Conservation (phyloP, 2,329 filamentous ascomycete genomes). For the Fusarium bactridioides region DNA sequence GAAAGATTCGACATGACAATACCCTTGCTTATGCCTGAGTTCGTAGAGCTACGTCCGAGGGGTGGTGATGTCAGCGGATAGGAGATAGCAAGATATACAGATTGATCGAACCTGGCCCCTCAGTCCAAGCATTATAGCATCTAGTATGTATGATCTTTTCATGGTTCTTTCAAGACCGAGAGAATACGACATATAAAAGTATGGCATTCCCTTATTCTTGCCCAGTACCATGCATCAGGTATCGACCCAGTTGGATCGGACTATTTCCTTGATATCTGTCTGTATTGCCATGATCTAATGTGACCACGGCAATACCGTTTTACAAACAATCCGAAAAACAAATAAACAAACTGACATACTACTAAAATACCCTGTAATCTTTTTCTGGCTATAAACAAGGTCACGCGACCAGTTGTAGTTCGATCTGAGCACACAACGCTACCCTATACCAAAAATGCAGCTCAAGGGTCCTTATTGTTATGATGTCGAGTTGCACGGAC, state of each 20-base stretch:
- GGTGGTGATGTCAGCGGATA: background rate
- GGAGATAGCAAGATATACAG: background rate
- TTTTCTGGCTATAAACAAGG: background rate
- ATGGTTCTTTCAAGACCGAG: background rate
- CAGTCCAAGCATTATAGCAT: background rate
- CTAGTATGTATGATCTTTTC: background rate
- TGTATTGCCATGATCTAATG: background rate
- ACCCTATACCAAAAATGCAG: background rate
- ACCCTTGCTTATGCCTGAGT: constrained; percentile 67
- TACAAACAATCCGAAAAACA: background rate
- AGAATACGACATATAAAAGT: background rate
- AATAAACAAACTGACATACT: too few species aligned
- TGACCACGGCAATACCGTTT: background rate
- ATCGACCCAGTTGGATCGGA: background rate
- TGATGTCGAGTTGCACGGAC: constrained; percentile 12
- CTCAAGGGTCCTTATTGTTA: background rate
- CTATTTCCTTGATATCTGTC: background rate
- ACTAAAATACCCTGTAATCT: background rate
- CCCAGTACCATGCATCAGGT: background rate
- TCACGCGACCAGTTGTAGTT: constrained; percentile 5
- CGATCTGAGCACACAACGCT: background rate
- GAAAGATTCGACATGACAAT: constrained; percentile 74
- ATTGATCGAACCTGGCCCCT: background rate
- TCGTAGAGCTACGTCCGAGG: background rate
- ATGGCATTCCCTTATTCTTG: background rate